Percentiles rank a stretch among this genome's conserved stretches.
phyloP scores from a whole-genome alignment of 257 asterid genomes.

The Gardenia jasminoides region DNA sequence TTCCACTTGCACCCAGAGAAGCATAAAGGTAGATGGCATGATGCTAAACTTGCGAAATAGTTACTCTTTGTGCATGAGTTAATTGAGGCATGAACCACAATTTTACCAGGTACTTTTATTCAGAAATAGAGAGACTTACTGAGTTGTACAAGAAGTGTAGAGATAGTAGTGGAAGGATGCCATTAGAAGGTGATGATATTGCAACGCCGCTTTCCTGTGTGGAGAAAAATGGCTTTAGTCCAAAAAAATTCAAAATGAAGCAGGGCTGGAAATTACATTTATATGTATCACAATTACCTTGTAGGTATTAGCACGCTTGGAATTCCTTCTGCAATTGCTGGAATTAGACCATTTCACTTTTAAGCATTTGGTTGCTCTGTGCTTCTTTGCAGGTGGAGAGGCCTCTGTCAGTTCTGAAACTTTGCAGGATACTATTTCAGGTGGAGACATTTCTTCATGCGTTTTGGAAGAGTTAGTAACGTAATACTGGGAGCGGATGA shows the following conservation, averaged over 20 bases:
- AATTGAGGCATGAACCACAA: slow-evolving; percentile 19
- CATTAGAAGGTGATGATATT: slow-evolving; percentile 29
- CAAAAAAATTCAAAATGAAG: slow-evolving; percentile 45
- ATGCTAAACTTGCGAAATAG: neutral
- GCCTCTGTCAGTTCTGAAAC: slow-evolving; percentile 51
- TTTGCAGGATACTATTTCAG: slow-evolving; percentile 28
- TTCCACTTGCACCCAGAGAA: neutral
- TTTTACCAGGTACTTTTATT: slow-evolving; percentile 63
- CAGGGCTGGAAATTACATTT: slow-evolving; percentile 70
- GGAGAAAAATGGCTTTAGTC: slow-evolving; percentile 35
- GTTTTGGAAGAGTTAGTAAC: slow-evolving; percentile 6
- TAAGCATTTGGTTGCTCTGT: slow-evolving; percentile 1
- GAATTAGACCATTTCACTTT: slow-evolving; percentile 6
- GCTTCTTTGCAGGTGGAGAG: slow-evolving; percentile 62
- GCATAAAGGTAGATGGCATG: neutral
- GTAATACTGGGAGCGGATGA: slow-evolving; percentile 9
- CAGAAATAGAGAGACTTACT: slow-evolving; percentile 44
- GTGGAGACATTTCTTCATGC: slow-evolving; percentile 18
- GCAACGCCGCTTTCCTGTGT: slow-evolving; percentile 35
- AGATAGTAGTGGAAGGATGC: slow-evolving; percentile 25
- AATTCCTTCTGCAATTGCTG: slow-evolving; percentile 13
- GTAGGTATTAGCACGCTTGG: slow-evolving; percentile 43
- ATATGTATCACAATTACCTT: slow-evolving; percentile 85
- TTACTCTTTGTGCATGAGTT: neutral
- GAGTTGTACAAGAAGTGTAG: slow-evolving; percentile 28